These are phyloP conservation scores for Myxozyma udenii DNA, from an alignment of 805 yeast genomes.

Conservation along the genomic window DNA sequence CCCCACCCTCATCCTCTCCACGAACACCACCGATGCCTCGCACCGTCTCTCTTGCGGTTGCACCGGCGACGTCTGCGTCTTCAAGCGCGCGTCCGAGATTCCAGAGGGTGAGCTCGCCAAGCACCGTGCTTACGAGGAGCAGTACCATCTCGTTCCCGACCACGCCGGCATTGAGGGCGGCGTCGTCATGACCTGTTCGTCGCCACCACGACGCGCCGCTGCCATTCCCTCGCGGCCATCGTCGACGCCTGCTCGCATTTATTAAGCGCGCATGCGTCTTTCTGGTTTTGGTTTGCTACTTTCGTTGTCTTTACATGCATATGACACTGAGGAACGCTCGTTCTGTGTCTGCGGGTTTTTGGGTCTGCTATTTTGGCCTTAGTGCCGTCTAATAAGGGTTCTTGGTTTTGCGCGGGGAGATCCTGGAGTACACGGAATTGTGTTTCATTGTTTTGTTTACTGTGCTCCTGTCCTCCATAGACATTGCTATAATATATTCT, in stretches of 20 bases:
- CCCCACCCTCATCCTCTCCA: slow-evolving; percentile 59
- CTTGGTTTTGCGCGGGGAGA: too few relatives aligned
- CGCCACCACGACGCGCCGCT: slow-evolving; percentile 2
- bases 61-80: slow-evolving; percentile 43
- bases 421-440: too few relatives aligned
- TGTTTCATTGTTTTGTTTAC: too few relatives aligned
- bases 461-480: too few relatives aligned
- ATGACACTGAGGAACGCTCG: too few relatives aligned
- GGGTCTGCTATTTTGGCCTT: too few relatives aligned
- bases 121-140: slow-evolving; percentile 26
- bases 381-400: too few relatives aligned
- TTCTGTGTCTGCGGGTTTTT: too few relatives aligned
- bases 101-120: slow-evolving; percentile 9
- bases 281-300: too few relatives aligned
- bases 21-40: slow-evolving; percentile 51
- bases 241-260: neutral
- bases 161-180: slow-evolving; percentile 21
- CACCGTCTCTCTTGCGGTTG: slow-evolving; percentile 46
- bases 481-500: too few relatives aligned
- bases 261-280: too few relatives aligned
- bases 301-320: too few relatives aligned
- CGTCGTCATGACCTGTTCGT: slow-evolving; percentile 13
- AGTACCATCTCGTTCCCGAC: slow-evolving; percentile 19
- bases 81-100: slow-evolving; percentile 35
- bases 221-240: neutral